Percentiles rank a stretch among this genome's conserved stretches.
Evolutionary conservation across 768 basidiomycete genomes (phyloP).

Genomic region (Suillus occidentalis): DNA sequence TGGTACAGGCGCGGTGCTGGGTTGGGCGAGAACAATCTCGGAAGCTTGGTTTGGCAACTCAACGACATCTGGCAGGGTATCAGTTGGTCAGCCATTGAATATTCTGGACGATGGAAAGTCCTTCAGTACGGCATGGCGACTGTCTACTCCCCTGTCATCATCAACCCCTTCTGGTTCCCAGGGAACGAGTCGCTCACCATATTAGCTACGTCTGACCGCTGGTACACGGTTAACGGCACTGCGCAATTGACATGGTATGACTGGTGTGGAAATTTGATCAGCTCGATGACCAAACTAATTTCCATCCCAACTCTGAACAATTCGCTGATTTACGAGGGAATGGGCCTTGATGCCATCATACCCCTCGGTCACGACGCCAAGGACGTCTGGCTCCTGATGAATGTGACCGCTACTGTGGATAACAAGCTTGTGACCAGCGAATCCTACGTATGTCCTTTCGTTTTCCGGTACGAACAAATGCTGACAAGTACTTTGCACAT

Average conservation of each 20-base stretch:
- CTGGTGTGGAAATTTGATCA: constrained; percentile 46
- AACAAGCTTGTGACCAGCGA: constrained; percentile 47
- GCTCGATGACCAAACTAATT: constrained; percentile 39
- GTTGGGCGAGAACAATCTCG: constrained; percentile 56
- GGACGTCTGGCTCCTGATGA: constrained; percentile 54
- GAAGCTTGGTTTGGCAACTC: constrained; percentile 58
- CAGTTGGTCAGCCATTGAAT: constrained; percentile 56
- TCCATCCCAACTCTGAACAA: constrained; percentile 51
- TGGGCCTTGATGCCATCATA: constrained; percentile 46
- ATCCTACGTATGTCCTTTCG: constrained; percentile 43
- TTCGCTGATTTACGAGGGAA: constrained; percentile 39
- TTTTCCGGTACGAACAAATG: not conserved
- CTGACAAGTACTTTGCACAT: not conserved
- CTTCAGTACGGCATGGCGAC: constrained; percentile 50
- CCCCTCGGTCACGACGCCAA: constrained; percentile 39
- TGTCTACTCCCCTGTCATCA: constrained; percentile 46
- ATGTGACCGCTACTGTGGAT: constrained; percentile 46
- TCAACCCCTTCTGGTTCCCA: constrained; percentile 59
- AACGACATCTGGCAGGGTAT: constrained; percentile 64
- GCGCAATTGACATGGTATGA: constrained; percentile 60
- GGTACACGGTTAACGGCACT: constrained; percentile 44
- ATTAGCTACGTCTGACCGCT: constrained; percentile 52
- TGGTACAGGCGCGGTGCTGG: constrained; percentile 64
- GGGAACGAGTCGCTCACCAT: constrained; percentile 48
- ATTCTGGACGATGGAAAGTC: constrained; percentile 61